Evolutionary conservation across 495 filamentous ascomycete genomes (phyloP).

Genomic region (Hypoxylon rickii): DNA sequence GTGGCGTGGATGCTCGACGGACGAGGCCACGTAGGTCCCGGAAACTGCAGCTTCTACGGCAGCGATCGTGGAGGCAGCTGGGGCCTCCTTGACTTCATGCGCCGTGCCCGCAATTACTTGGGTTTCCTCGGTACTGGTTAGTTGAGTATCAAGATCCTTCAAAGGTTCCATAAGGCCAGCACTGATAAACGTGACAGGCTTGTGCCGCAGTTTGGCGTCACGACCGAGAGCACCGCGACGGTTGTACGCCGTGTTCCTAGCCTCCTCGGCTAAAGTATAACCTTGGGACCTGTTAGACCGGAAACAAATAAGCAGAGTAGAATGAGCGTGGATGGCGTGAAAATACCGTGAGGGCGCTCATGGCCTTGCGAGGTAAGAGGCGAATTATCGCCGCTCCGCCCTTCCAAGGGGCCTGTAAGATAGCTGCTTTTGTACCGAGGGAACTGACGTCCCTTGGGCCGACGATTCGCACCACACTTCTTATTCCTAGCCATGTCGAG

Average conservation of each 20-base stretch:
- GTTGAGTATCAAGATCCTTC: slow-evolving; percentile 34
- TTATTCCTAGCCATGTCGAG: slow-evolving; percentile 23
- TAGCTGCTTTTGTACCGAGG: slow-evolving; percentile 3
- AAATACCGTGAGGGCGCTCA: slow-evolving; percentile 18
- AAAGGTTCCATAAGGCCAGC: slow-evolving; percentile 64
- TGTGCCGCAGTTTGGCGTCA: slow-evolving; percentile 50
- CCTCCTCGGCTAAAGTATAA: slow-evolving; percentile 75
- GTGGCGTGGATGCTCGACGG: no score
- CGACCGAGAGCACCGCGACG: slow-evolving; percentile 43
- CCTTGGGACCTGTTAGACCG: slow-evolving; percentile 30
- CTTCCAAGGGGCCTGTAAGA: slow-evolving; percentile 4
- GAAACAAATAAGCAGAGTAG: neutral
- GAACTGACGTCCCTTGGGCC: slow-evolving; percentile 15
- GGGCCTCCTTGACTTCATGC: no score
- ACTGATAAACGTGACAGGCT: slow-evolving; percentile 74
- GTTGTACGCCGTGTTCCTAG: slow-evolving; percentile 72
- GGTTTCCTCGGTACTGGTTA: slow-evolving; percentile 2
- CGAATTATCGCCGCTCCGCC: slow-evolving; percentile 16
- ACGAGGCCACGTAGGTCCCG: neutral
- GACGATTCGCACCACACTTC: slow-evolving; percentile 4
- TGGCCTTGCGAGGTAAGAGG: neutral
- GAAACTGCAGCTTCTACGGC: neutral
- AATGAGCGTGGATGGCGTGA: slow-evolving; percentile 3
- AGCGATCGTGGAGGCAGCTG: neutral
- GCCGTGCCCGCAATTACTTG: neutral